Evolutionary conservation across 345 rosid species (phyloP).

Genomic region (Rhodamnia rubescens): DNA sequence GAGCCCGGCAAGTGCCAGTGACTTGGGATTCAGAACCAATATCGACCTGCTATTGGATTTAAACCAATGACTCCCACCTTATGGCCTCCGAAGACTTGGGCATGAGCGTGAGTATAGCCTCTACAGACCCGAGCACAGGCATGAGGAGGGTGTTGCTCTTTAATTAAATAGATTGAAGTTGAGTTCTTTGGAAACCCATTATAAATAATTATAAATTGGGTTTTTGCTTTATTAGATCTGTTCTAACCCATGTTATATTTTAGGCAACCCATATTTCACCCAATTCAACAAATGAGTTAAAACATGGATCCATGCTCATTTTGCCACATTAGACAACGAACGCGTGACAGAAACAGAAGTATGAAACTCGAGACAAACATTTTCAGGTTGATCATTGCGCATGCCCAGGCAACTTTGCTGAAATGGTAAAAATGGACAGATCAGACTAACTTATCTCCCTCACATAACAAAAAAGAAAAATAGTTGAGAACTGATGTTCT

Average conservation of each 20-base stretch:
- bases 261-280: no score
- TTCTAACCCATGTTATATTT: neutral
- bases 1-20: neutral
- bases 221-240: neutral
- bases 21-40: neutral
- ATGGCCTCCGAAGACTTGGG: fast-evolving
- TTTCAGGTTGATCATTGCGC: neutral
- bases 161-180: neutral
- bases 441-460: neutral
- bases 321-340: neutral
- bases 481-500: neutral
- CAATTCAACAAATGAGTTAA: no score
- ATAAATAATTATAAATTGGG: neutral
- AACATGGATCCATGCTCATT: neutral
- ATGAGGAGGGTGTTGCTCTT: neutral
- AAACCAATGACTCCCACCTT: no score
- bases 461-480: neutral
- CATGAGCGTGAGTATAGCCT: neutral
- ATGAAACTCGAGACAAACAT: neutral
- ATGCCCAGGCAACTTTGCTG: neutral
- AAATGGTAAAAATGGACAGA: neutral
- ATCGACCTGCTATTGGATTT: no score
- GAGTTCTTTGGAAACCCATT: neutral
- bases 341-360: neutral
- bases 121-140: neutral